A percentile compares a stretch with the other conserved stretches of the same genome.
Conservation (phyloP, 208 protist species). For the Leishmania aethiopica region DNA sequence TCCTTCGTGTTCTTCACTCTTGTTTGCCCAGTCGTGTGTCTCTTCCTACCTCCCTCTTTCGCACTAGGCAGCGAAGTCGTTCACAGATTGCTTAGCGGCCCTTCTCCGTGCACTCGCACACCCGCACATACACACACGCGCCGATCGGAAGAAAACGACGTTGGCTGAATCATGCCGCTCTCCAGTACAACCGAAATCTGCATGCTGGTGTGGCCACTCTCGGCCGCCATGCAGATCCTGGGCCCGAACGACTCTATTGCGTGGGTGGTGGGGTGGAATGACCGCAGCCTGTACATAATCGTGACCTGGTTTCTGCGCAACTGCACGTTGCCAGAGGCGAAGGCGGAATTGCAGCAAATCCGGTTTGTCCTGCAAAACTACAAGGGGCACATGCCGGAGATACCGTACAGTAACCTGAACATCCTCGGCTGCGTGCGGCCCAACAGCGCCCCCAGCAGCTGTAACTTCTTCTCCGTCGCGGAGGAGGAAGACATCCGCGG, state of each 20-base stretch:
- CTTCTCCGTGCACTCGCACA: not conserved
- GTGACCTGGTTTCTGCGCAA: conserved; percentile 58
- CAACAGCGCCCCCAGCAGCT: conserved; percentile 8
- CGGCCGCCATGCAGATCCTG: conserved; percentile 21
- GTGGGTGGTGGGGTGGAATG: conserved; percentile 88
- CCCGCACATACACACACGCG: not conserved
- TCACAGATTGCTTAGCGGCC: not conserved
- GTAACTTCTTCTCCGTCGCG: not conserved
- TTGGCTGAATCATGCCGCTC: conserved; percentile 15
- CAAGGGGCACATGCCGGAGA: conserved; percentile 16
- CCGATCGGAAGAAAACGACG: not conserved
- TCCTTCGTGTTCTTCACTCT: not conserved
- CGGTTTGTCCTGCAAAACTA: conserved; percentile 31
- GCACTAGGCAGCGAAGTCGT: not conserved
- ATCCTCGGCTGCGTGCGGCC: conserved; percentile 64
- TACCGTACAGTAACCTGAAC: conserved; percentile 44
- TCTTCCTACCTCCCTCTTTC: not conserved
- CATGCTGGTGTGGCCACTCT: conserved; percentile 77
- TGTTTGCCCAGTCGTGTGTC: not conserved
- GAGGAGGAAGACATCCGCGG: conserved; percentile 27
- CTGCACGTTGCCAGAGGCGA: conserved; percentile 41
- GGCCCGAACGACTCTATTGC: conserved; percentile 28
- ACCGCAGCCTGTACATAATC: conserved; percentile 69
- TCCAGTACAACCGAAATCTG: conserved; percentile 58
- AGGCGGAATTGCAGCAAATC: conserved; percentile 38